A percentile compares a stretch with the other conserved stretches of the same genome.
Evolutionary conservation across 495 filamentous ascomycete genomes (phyloP).

Genomic region (Jackrogersella multiformis): DNA sequence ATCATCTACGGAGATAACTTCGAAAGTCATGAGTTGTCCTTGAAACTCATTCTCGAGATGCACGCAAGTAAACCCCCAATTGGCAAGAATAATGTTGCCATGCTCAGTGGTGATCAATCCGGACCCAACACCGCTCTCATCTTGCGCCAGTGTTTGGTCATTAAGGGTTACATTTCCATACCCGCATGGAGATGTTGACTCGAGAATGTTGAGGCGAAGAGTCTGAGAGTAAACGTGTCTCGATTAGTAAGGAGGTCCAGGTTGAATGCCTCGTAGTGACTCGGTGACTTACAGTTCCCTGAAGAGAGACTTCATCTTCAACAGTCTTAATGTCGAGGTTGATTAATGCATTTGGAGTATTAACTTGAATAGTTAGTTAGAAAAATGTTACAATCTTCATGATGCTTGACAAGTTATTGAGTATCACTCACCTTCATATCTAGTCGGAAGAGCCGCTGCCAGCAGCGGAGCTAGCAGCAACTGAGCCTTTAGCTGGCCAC

Average conservation of each 20-base stretch:
- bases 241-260: background rate
- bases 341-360: constrained; percentile 32
- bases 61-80: constrained; percentile 59
- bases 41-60: constrained; percentile 52
- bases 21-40: constrained; percentile 58
- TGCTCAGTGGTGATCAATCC: constrained; percentile 45
- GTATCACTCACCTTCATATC: constrained; percentile 15
- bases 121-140: constrained; percentile 45
- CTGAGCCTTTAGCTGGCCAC: constrained; percentile 42
- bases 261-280: background rate
- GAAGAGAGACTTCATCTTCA: constrained; percentile 16
- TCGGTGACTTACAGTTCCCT: constrained; percentile 32
- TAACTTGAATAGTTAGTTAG: constrained; percentile 25
- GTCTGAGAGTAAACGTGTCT: constrained; percentile 28
- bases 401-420: background rate
- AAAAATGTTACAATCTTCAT: constrained; percentile 8
- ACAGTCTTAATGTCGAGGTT: constrained; percentile 24
- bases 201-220: constrained; percentile 47
- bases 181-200: constrained; percentile 49
- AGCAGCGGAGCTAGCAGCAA: constrained; percentile 48
- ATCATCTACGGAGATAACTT: constrained; percentile 53
- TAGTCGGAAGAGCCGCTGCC: constrained; percentile 31
- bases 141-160: constrained; percentile 46
- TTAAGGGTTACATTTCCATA: constrained; percentile 51
- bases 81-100: constrained; percentile 43